phyloP scores from a whole-genome alignment of 495 filamentous ascomycete genomes.

The Symbiotaphrina buchneri region DNA sequence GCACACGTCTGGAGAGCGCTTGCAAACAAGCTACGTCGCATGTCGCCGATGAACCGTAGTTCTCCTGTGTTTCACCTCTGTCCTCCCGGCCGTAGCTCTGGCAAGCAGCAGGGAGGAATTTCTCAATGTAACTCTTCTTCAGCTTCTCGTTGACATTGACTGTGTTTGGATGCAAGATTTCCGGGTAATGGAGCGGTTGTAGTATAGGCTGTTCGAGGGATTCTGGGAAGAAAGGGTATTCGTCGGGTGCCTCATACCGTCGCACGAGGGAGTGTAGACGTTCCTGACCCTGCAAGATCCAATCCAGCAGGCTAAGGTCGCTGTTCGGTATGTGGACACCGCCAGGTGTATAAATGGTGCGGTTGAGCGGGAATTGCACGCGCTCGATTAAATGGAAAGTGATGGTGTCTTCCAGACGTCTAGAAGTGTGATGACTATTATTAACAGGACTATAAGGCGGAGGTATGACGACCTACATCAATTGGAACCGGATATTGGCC shows the following conservation, averaged over 20 bases:
- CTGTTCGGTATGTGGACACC: conserved; percentile 58
- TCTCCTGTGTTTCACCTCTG: conserved; percentile 70
- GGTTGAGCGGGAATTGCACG: conserved; percentile 88
- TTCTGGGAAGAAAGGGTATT: conserved; percentile 92
- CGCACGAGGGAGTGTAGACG: conserved; percentile 81
- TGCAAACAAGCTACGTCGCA: conserved; percentile 83
- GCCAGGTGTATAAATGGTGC: conserved; percentile 62
- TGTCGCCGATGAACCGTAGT: conserved; percentile 84
- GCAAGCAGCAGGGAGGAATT: conserved; percentile 68
- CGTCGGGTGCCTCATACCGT: conserved; percentile 87
- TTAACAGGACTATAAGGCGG: background rate
- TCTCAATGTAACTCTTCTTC: conserved; percentile 60
- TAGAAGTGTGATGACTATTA: too few species aligned
- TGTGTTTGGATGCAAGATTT: conserved; percentile 75
- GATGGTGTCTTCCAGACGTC: conserved; percentile 93
- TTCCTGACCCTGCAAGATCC: conserved; percentile 78
- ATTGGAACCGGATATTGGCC: conserved; percentile 78
- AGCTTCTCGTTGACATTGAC: conserved; percentile 82
- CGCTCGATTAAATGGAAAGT: conserved; percentile 97
- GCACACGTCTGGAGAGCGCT: conserved; percentile 74
- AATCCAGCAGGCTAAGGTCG: conserved; percentile 71
- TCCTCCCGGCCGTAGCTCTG: conserved; percentile 47
- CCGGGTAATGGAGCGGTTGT: conserved; percentile 70
- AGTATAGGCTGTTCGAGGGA: conserved; percentile 62
- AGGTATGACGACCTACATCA: conserved; percentile 41